Percentiles rank a stretch among this genome's conserved stretches.
These are phyloP conservation scores for Wallacemonas rigidus DNA, from an alignment of 208 protist genomes.

Conservation along the genomic window DNA sequence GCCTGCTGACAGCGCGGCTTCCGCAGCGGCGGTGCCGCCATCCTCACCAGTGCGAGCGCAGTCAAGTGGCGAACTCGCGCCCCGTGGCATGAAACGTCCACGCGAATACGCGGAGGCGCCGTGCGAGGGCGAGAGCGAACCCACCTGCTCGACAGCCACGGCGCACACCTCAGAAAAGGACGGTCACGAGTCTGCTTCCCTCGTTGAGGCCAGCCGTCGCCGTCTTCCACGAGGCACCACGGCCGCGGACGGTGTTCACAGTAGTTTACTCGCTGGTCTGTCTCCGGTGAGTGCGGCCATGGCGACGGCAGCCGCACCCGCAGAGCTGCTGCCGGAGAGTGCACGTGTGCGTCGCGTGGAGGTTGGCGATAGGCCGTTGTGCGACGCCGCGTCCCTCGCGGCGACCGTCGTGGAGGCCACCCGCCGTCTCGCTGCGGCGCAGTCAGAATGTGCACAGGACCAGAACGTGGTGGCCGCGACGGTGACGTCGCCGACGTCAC, in stretches of 20 bases:
- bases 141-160: neutral
- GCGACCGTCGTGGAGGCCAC: neutral
- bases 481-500: neutral
- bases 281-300: neutral
- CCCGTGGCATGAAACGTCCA: too few species aligned
- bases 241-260: neutral
- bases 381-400: neutral
- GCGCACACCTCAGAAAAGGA: neutral
- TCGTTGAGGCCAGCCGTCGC: conserved; percentile 6
- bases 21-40: too few species aligned
- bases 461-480: neutral
- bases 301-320: neutral
- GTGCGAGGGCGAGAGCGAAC: too few species aligned
- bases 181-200: neutral
- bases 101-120: too few species aligned
- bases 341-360: neutral
- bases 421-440: neutral
- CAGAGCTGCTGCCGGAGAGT: neutral
- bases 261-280: neutral
- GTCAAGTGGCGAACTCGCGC: too few species aligned
- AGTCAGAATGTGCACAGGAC: neutral
- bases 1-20: too few species aligned
- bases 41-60: too few species aligned
- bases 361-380: neutral
- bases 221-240: neutral